These are phyloP conservation scores for Neopestalotiopsis rosae DNA, from an alignment of 2,329 filamentous ascomycete genomes.

Conservation along the genomic window DNA sequence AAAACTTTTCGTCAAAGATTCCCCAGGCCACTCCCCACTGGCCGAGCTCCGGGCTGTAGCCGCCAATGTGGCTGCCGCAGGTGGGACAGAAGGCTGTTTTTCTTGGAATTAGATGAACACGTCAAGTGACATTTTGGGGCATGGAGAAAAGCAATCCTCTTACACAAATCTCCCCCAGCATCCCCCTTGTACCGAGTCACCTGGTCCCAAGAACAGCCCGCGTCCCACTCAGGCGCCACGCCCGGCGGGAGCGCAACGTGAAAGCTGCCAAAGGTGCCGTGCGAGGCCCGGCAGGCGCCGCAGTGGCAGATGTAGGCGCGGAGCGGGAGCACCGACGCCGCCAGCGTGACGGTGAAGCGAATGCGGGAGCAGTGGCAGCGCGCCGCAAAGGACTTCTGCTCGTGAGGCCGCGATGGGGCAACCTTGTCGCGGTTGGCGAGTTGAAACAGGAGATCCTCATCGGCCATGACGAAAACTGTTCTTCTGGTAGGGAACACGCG, in stretches of 20 bases:
- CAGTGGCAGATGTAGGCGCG: conserved; percentile 5
- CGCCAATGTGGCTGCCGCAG: neutral
- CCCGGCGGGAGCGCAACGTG: conserved; percentile 11
- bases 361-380: conserved; percentile 10
- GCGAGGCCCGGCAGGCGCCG: neutral
- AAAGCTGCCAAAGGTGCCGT: conserved; percentile 1
- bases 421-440: conserved; percentile 5
- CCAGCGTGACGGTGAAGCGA: neutral
- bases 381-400: neutral
- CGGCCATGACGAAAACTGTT: neutral
- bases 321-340: neutral
- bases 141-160: neutral
- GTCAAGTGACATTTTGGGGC: neutral
- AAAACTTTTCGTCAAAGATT: conserved; percentile 10
- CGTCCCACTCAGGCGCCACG: neutral
- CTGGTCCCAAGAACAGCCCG: neutral
- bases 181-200: conserved; percentile 1
- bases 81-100: neutral
- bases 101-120: neutral
- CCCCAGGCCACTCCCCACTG: conserved; percentile 7
- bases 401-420: neutral
- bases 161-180: neutral
- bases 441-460: neutral
- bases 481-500: neutral
- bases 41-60: too few species aligned